Base-by-base conservation (phyloP, 305 asterid genomes). In the Rubia balearica region DNA sequence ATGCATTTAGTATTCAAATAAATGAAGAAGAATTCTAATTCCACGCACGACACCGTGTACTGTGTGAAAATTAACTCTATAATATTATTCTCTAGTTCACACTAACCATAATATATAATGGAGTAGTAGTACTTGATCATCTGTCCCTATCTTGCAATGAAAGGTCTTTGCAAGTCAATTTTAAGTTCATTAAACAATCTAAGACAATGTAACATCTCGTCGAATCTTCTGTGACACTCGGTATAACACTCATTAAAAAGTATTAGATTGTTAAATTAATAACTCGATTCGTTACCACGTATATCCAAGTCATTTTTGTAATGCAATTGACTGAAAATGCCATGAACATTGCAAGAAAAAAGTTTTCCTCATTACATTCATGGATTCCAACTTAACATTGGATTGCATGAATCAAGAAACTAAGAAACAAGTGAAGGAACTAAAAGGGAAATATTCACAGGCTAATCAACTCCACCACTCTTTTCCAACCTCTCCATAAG, bases 361-460 rank as follows among this genome's bases (percentile, higher is more conserved):
- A 7, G 3, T 49, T 53, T 77, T 75, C 72, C 57, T 65, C 86
- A 79, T 63, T 40, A 56, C 63, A 40, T 60, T 71, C n/a, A 65
- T 42, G 67, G 70, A 73, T 66, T 30, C 79, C 79, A 78, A 80
- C 81, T 66, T 74, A 11, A 65, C 60, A 64, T 70, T 71, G 61
- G 69, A 63, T 33, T 22, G 36, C 63, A 70, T 67, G 67, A 75
- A 55, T 49, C n/a, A 12, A 61, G 60, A 41, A 36, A 48, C 2
- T 24, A 12, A 61, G 60, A 24, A 36, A 48, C 2, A 12, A 36
- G 24, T 67, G 4, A 68, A 12, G 56, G 21, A 51, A 69, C 21
- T 43, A 56, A 1, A 30, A 46, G 65, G 46, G 62, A 42, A 56
- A 76, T 65, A 80, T 81, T 69, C 77, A 84, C 86, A 83, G 69